A percentile compares a stretch with the other conserved stretches of the same genome.
These are phyloP conservation scores for Penicillium ochrochloron DNA, from an alignment of 495 filamentous ascomycete genomes.

Conservation along the genomic window DNA sequence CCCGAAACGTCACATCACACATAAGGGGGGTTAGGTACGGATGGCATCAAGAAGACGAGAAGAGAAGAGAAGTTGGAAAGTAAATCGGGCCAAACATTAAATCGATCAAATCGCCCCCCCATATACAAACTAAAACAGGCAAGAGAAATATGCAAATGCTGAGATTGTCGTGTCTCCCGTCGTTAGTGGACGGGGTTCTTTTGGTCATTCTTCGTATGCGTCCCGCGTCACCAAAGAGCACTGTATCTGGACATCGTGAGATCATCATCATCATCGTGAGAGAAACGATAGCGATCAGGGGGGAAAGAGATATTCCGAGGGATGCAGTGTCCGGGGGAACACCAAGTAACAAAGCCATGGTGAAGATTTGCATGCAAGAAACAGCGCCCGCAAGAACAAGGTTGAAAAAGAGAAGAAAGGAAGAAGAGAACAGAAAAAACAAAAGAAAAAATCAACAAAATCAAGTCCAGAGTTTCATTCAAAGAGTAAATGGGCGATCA, in stretches of 20 bases:
- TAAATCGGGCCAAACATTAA: conserved; percentile 37
- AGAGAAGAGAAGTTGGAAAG: conserved; percentile 10
- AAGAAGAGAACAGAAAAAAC: conserved; percentile 32
- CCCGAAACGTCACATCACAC: conserved; percentile 5
- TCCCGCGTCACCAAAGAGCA: conserved; percentile 34
- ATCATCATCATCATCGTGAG: conserved; percentile 16
- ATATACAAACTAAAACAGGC: conserved; percentile 48
- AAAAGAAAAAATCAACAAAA: conserved; percentile 11
- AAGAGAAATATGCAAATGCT: conserved; percentile 53
- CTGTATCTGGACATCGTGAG: conserved; percentile 26
- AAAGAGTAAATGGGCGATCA: conserved; percentile 13
- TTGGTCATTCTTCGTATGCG: conserved; percentile 47
- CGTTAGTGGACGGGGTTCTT: conserved; percentile 35
- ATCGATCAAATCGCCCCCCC: conserved; percentile 41
- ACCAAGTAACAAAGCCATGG: conserved; percentile 37
- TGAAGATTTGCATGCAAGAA: conserved; percentile 42
- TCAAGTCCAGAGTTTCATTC: conserved; percentile 9
- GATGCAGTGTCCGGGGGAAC: conserved; percentile 18
- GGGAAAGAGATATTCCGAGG: background rate
- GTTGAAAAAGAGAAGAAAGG: conserved; percentile 26
- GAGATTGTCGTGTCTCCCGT: conserved; percentile 49
- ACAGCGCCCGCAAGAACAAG: conserved; percentile 37
- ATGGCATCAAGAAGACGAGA: background rate
- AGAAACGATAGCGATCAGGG: conserved; percentile 3
- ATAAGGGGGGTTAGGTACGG: background rate